Base-by-base conservation (phyloP, 2,329 filamentous ascomycete species). In the Thyridium curvatum region DNA sequence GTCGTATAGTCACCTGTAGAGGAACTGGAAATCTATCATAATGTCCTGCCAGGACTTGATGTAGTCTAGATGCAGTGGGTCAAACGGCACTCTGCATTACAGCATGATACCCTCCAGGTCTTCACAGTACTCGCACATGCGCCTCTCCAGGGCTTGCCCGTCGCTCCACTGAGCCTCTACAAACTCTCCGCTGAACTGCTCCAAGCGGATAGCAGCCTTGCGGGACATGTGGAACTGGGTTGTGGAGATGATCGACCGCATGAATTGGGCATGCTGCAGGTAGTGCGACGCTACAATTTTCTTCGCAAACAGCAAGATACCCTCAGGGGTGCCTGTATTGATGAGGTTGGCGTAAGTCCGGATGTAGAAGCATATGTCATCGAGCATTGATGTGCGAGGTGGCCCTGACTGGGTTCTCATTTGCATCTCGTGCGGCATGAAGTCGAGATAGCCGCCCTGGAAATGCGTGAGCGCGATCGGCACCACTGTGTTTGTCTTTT, bases 121-220 rank as follows among this genome's bases (percentile, higher is more conserved):
- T 29, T 52, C 48, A 32, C 44, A 41, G 38, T 53, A 53, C 35
- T 53, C 49, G 16, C 46, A 50, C 40, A 47, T 49, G 15, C 52
- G 46, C 15, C 52, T 44, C 38, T 53, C 46, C 45, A 46, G 51
- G 5, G 48, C 47, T 37, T 54, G 52, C 31, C 44, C 45, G 34
- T 54, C 52, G 38, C 49, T 50, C 51, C 51, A 54, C 18, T 50
- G 41, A 14, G 47, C 48, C 47, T 54, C 52, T 4, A 51, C 49
- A n/a, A n/a, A n/a, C n/a, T n/a, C n/a, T n/a, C n/a, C n/a, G n/a
- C n/a, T n/a, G n/a, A n/a, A n/a, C 43, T 49, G 45, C 15, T 41
- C 41, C 39, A 49, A 42, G 18, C 41, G 38, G 8, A 49, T 30
- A 10, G 30, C 12, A 0, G 48, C 43, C 39, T 49, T 51, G 37